Base-by-base conservation (phyloP, 169 alveolate genomes). In the Babesia ovata region DNA sequence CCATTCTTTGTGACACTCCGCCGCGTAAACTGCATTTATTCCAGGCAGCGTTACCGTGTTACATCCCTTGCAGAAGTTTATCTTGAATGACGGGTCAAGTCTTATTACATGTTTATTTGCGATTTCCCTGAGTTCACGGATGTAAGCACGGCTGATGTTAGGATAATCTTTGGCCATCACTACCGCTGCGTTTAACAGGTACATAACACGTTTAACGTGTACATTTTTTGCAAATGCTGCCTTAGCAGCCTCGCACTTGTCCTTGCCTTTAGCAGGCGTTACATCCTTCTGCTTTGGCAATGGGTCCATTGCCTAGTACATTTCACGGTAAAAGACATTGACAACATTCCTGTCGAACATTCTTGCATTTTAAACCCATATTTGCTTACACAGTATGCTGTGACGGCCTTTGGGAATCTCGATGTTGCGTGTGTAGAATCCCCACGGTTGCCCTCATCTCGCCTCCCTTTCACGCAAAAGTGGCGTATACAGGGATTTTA, bases 31-130 rank as follows among this genome's bases (percentile, higher is more conserved):
- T 8, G 76, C 71, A 29, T 50, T 63, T 49, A 39, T 44, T 8
- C 79, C 86, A 13, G 73, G 78, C 17, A 77, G 59, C 6, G 57
- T 45, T 11, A 66, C 36, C n/a, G 87, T 69, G 44, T 79, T 66
- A 36, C 87, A 79, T 9, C 87, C 87, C 57, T 53, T 63, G 70
- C 87, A 79, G 52, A 70, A 71, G 14, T 17, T 22, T 13, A 77
- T 48, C 54, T 79, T 79, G 29, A 59, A 46, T 0, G 63, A 26
- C 17, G 70, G 52, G 22, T 70, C 59, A 13, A 79, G 63, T 4
- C 87, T 7, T 70, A 79, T 79, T 17, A 79, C 61, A 63, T 79
- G 87, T 49, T 79, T 79, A 46, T 70, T 61, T 13, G 81, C 56
- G n/a, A 79, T 49, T 33, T 79, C 87, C 50, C 54, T 61, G 22